Evolutionary conservation across 495 filamentous ascomycete species (phyloP).

Genomic region (Xanthoparmelia taractica): DNA sequence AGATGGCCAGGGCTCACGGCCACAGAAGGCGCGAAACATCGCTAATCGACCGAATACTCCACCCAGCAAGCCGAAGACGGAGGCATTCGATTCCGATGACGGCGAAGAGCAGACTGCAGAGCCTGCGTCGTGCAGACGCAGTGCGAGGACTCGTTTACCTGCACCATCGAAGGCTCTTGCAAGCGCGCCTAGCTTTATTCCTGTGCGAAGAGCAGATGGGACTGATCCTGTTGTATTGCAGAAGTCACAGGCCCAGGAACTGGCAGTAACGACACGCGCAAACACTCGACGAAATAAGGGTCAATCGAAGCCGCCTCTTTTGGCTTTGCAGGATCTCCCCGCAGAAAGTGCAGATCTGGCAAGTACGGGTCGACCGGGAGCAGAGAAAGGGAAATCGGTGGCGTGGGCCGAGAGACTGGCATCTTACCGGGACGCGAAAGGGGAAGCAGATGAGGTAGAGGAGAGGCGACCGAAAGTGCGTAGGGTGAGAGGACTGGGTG

Average conservation of each 20-base stretch:
- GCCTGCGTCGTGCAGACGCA: constrained; percentile 33
- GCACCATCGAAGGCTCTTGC: constrained; percentile 27
- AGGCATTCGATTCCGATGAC: constrained; percentile 25
- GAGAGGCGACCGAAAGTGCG: constrained; percentile 23
- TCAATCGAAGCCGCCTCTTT: constrained; percentile 40
- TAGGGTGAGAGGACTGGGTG: constrained; percentile 21
- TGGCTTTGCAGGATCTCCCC: constrained; percentile 39
- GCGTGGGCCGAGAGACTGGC: constrained; percentile 26
- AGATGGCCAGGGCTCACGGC: constrained; percentile 49
- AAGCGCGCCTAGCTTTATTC: constrained; percentile 42
- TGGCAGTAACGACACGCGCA: constrained; percentile 44
- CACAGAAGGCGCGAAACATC: constrained; percentile 35
- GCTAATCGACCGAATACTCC: constrained; percentile 29
- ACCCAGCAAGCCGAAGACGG: constrained; percentile 8
- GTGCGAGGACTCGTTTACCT: constrained; percentile 35
- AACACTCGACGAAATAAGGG: constrained; percentile 56
- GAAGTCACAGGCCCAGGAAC: constrained; percentile 50
- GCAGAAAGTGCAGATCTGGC: constrained; percentile 13
- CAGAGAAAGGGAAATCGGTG: constrained; percentile 19
- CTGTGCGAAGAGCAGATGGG: constrained; percentile 49
- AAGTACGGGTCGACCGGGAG: not conserved
- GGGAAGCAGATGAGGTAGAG: constrained; percentile 17
- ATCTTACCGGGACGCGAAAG: constrained; percentile 24
- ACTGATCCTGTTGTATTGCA: constrained; percentile 49
- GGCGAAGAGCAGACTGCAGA: constrained; percentile 23